phyloP scores from a whole-genome alignment of 345 rosid genomes.

The Populus deltoides region DNA sequence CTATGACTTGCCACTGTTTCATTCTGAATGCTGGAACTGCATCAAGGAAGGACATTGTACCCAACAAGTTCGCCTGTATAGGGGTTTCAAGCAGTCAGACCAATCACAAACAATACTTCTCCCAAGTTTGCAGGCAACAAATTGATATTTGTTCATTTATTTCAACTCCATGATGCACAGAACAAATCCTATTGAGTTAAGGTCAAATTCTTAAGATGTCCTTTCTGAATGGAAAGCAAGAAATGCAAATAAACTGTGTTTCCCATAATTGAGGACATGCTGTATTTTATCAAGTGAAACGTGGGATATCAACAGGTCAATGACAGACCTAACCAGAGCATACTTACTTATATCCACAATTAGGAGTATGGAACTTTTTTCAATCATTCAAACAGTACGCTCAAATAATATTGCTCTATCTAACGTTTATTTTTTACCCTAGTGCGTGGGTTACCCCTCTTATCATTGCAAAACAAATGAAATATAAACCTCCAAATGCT shows the following conservation, averaged over 20 bases:
- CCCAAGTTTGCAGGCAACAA: not conserved
- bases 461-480: not conserved
- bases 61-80: slow-evolving; percentile 64
- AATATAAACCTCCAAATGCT: not conserved
- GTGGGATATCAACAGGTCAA: not conserved
- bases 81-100: not conserved
- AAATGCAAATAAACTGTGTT: not conserved
- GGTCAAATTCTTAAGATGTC: too few species aligned
- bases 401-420: not conserved
- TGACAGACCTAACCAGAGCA: not conserved
- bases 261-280: not conserved
- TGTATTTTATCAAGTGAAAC: not conserved
- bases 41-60: slow-evolving; percentile 75
- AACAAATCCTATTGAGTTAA: not conserved
- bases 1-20: slow-evolving; percentile 79
- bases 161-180: not conserved
- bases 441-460: too few species aligned
- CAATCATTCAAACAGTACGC: not conserved
- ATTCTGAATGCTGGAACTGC: slow-evolving; percentile 61
- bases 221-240: not conserved
- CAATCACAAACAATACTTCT: slow-evolving; percentile 9
- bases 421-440: too few species aligned
- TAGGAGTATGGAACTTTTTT: not conserved
- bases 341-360: not conserved
- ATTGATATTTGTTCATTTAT: not conserved